These are phyloP conservation scores for Osmanthus fragrans DNA, from an alignment of 257 asterid species.

Conservation along the genomic window DNA sequence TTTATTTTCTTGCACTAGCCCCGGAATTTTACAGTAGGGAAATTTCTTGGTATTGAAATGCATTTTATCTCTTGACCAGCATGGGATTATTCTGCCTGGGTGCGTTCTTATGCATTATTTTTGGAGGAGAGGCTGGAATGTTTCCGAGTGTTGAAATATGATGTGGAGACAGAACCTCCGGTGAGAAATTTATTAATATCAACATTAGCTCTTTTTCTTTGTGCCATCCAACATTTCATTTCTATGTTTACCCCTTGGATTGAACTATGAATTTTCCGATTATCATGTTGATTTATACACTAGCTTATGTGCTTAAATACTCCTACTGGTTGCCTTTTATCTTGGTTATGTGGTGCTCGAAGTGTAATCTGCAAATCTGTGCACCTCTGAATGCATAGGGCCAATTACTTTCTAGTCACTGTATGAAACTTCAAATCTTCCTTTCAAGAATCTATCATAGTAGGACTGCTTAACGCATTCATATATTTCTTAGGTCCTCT, in stretches of 20 bases:
- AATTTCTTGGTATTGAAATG: constrained; percentile 17
- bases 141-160: constrained; percentile 79
- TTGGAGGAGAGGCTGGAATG: constrained; percentile 99
- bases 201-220: neutral
- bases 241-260: neutral
- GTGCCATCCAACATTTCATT: neutral
- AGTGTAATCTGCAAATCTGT: neutral
- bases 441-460: neutral
- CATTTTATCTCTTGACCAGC: constrained; percentile 49
- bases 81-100: constrained; percentile 99
- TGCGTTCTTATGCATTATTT: constrained; percentile 80
- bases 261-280: neutral
- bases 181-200: constrained; percentile 38
- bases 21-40: constrained; percentile 4
- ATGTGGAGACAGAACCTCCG: constrained; percentile 75
- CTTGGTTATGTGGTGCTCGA: neutral
- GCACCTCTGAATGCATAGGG: neutral
- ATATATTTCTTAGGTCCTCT: neutral
- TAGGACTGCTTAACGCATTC: neutral
- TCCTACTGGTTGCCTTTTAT: neutral
- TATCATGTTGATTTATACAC: neutral
- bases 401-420: neutral
- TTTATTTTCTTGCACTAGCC: constrained; percentile 12
- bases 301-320: neutral
- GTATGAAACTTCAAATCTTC: neutral